Percentiles rank a stretch among this genome's conserved stretches.
These are phyloP conservation scores for Fusarium chlamydosporum DNA, from an alignment of 2,329 filamentous ascomycete genomes.

Conservation along the genomic window DNA sequence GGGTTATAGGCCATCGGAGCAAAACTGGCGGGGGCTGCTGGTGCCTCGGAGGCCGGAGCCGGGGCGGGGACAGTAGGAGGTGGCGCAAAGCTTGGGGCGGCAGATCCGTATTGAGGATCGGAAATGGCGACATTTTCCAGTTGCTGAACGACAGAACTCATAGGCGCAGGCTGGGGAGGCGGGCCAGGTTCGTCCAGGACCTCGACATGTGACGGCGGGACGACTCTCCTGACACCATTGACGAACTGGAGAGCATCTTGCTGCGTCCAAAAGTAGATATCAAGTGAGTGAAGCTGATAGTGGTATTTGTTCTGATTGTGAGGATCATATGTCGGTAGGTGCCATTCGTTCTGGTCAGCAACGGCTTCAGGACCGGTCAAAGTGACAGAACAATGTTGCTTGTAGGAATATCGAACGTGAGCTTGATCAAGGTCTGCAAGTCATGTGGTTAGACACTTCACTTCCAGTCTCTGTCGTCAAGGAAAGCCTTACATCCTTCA, in stretches of 20 bases:
- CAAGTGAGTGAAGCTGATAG: conserved; percentile 81
- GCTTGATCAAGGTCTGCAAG: conserved; percentile 73
- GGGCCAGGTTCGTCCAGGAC: conserved; percentile 74
- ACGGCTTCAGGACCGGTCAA: conserved; percentile 71
- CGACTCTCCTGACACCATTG: conserved; percentile 74
- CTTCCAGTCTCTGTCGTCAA: conserved; percentile 21
- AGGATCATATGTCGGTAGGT: conserved; percentile 79
- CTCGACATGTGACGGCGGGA: conserved; percentile 72
- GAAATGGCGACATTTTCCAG: conserved; percentile 80
- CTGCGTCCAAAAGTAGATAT: conserved; percentile 85
- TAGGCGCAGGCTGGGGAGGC: conserved; percentile 62
- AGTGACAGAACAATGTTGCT: conserved; percentile 78
- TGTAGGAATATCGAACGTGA: conserved; percentile 78
- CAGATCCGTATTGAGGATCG: conserved; percentile 63
- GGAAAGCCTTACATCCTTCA: conserved; percentile 73
- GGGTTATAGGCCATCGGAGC: conserved; percentile 82
- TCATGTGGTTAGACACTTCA: conserved; percentile 28
- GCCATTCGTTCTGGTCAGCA: conserved; percentile 74
- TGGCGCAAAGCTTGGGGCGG: conserved; percentile 44
- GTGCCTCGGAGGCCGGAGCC: conserved; percentile 38
- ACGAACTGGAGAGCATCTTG: conserved; percentile 79
- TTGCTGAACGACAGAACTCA: conserved; percentile 80
- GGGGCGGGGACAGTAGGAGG: conserved; percentile 44
- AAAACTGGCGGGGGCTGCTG: conserved; percentile 59
- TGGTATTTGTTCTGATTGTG: conserved; percentile 83